Evolutionary conservation across 2,329 filamentous ascomycete species (phyloP), one percentile per base, ranked within the genome.

Genomic region (Calcarisporium arbuscula): DNA sequence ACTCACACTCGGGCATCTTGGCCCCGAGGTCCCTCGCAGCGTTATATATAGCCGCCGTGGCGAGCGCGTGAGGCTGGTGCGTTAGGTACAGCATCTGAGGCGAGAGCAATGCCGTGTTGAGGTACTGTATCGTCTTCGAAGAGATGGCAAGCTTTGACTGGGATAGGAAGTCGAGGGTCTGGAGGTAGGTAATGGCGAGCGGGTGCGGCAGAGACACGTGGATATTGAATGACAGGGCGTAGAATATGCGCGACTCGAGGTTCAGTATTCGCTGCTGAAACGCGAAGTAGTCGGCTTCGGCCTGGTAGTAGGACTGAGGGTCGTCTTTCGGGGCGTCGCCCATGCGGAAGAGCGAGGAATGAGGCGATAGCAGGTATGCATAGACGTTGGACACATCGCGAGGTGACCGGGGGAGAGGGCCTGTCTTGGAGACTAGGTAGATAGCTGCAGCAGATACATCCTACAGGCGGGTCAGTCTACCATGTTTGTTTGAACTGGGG

Each of bases 41-140:
- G n/a, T 87, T 76, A 55, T 96, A 98, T 20, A 95, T 83, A 1
- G 89, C 86, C 2, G 89, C 85, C 3, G 87, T 86, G 5, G 92
- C 90, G 8, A 98, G 67, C 17, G 81, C 77, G 42, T 83, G 75
- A 2, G 92, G 90, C 56, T 96, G 92, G 53, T 95, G 89, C 4
- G 92, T 96, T 19, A 94, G 67, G 57, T 94, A 95, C 11, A 95
- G 67, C 54, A 94, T 68, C 60, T 96, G 90, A 8, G 92, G 89
- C 28, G 83, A 92, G 21, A 95, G 62, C 9, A 98, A 65, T 3
- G 85, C 82, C 7, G 85, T 79, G 56, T 95, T 96, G n/a, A 96
- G 70, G 52, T 94, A 81, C 33, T 80, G 78, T 28, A 94, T 67
- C 0, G 80, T 75, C 26, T 79, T 73, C 34, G 70, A 67, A 2